These are phyloP conservation scores for Cucurbita maxima DNA, from an alignment of 306 rosid species.

Conservation along the genomic window DNA sequence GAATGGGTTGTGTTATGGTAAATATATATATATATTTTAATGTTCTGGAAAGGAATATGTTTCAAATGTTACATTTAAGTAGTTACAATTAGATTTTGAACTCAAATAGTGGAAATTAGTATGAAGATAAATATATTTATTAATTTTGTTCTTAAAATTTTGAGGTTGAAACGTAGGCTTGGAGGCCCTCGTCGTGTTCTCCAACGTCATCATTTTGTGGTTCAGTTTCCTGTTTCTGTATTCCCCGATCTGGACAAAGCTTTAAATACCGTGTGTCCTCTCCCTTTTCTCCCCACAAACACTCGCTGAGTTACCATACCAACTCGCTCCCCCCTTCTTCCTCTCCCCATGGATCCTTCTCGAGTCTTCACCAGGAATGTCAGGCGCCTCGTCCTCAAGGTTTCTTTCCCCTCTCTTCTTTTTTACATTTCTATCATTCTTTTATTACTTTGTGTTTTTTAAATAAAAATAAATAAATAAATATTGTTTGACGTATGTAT, in stretches of 20 bases:
- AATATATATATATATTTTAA: too few relatives aligned
- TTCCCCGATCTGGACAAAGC: background rate
- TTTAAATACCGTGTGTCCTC: background rate
- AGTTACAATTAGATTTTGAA: too few relatives aligned
- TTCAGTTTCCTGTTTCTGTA: background rate
- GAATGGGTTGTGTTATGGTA: too few relatives aligned
- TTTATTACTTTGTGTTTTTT: background rate
- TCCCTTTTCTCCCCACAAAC: background rate
- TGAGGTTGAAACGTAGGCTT: too few relatives aligned
- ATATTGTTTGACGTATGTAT: background rate
- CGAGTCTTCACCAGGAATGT: slow-evolving; percentile 27
- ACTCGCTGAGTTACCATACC: background rate
- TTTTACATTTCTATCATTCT: background rate
- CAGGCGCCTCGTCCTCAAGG: slow-evolving; percentile 3
- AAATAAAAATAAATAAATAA: too few relatives aligned
- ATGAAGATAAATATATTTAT: too few relatives aligned
- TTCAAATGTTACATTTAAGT: too few relatives aligned
- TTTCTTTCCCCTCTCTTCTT: background rate
- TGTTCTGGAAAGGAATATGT: too few relatives aligned
- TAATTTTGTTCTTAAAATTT: too few relatives aligned
- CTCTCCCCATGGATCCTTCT: slow-evolving; percentile 30
- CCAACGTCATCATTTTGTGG: background rate
- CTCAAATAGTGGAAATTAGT: too few relatives aligned
- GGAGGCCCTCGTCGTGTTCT: background rate
- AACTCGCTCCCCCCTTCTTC: background rate